phyloP scores from a whole-genome alignment of 2,329 filamentous ascomycete species.

The Diaporthe destruens region DNA sequence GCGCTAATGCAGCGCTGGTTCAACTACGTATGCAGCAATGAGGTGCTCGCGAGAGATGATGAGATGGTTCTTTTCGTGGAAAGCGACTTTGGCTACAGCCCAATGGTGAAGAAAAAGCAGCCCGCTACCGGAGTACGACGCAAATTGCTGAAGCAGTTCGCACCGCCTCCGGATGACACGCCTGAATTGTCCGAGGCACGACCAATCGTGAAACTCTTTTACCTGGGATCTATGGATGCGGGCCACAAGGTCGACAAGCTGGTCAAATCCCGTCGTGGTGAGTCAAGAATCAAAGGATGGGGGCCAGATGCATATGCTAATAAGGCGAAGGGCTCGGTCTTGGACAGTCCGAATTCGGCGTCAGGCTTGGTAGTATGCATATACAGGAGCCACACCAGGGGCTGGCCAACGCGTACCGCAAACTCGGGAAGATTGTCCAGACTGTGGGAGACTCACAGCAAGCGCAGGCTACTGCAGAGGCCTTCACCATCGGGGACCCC shows the following conservation, averaged over 20 bases:
- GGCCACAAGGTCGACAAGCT: constrained; percentile 96
- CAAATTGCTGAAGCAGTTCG: constrained; percentile 98
- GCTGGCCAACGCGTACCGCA: constrained; percentile 90
- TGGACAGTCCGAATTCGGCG: constrained; percentile 91
- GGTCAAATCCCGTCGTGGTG: constrained; percentile 92
- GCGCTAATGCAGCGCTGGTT: constrained; percentile 93
- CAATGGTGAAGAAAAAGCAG: constrained; percentile 94
- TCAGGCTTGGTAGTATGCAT: constrained; percentile 87
- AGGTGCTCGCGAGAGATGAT: constrained; percentile 93
- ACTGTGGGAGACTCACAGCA: constrained; percentile 95
- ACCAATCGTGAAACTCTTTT: constrained; percentile 94
- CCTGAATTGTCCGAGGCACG: constrained; percentile 92
- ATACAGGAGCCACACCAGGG: constrained; percentile 92
- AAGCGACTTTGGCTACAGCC: constrained; percentile 98
- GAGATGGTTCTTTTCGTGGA: constrained; percentile 99
- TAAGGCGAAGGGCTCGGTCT: constrained; percentile 80
- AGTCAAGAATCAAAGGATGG: constrained; percentile 45
- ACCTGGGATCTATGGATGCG: constrained; percentile 95
- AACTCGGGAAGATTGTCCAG: constrained; percentile 93
- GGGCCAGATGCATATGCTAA: constrained; percentile 48
- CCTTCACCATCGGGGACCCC: constrained; percentile 92
- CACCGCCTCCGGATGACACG: constrained; percentile 95
- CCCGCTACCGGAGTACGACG: constrained; percentile 94
- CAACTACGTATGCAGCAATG: constrained; percentile 91
- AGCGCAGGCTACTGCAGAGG: constrained; percentile 95